phyloP scores from a whole-genome alignment of 805 yeast species.

The Yarrowia sp. region DNA sequence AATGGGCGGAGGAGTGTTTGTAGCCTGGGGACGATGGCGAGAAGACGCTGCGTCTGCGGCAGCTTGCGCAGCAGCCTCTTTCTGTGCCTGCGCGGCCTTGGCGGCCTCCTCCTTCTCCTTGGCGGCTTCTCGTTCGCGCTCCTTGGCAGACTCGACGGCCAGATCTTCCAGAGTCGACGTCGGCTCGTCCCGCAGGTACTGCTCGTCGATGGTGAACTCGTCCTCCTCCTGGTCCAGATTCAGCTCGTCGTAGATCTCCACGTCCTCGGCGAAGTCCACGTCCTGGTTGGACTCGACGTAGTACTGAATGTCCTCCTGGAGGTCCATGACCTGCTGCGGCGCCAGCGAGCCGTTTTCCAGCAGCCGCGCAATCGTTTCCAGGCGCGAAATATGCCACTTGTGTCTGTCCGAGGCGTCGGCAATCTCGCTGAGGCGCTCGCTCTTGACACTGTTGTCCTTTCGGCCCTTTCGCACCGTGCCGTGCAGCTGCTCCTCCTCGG shows the following conservation, averaged over 20 bases:
- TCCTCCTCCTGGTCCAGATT: constrained; percentile 61
- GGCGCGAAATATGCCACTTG: constrained; percentile 69
- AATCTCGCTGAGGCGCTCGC: constrained; percentile 59
- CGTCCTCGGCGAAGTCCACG: constrained; percentile 90
- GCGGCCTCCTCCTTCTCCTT: constrained; percentile 38
- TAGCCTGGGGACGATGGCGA: constrained; percentile 6
- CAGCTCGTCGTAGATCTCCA: constrained; percentile 83
- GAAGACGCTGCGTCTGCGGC: background rate
- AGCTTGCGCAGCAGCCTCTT: constrained; percentile 29
- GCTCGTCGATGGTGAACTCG: constrained; percentile 40
- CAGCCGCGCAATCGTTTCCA: constrained; percentile 74
- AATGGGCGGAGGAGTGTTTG: constrained; percentile 31
- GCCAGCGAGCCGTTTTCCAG: constrained; percentile 78
- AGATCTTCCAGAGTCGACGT: constrained; percentile 40
- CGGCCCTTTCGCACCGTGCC: constrained; percentile 57
- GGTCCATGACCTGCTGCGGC: constrained; percentile 69
- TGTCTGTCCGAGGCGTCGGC: constrained; percentile 68
- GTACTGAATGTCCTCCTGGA: constrained; percentile 87
- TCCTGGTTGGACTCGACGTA: constrained; percentile 93
- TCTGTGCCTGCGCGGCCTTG: constrained; percentile 26
- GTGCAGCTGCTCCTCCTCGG: constrained; percentile 57
- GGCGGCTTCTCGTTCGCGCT: constrained; percentile 32
- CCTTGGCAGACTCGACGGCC: constrained; percentile 39
- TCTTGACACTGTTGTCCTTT: constrained; percentile 51
- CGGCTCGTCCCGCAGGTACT: constrained; percentile 32